Conservation (phyloP, 495 filamentous ascomycete genomes). For the Tuber indicum region DNA sequence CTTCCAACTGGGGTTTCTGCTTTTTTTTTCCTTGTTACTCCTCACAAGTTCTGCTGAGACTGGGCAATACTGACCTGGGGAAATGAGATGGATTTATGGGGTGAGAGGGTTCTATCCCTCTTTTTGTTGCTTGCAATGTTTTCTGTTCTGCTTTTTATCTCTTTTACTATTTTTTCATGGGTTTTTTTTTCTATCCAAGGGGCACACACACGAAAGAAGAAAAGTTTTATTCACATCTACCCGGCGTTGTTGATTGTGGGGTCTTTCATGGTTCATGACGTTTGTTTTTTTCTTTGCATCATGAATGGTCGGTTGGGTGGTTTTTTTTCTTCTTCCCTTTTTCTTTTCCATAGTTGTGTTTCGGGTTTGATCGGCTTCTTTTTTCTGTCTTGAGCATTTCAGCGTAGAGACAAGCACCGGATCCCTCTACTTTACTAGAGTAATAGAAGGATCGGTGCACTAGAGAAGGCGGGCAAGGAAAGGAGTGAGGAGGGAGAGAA, state of each 20-base stretch:
- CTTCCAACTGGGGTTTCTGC: conserved; percentile 39
- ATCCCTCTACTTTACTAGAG: not conserved
- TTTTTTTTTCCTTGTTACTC: conserved; percentile 36
- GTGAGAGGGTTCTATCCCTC: not conserved
- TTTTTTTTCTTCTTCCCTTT: conserved; percentile 13
- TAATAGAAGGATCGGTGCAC: not conserved
- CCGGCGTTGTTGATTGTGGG: conserved; percentile 38
- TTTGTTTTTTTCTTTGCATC: conserved; percentile 22
- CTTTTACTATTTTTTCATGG: conserved; percentile 43
- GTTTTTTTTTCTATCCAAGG: conserved; percentile 34
- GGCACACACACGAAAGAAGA: conserved; percentile 25
- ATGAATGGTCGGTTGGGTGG: conserved; percentile 13
- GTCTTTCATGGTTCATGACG: conserved; percentile 31
- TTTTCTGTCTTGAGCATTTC: conserved; percentile 2
- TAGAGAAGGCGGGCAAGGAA: not conserved
- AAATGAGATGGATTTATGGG: conserved; percentile 41
- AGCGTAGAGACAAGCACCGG: conserved; percentile 2
- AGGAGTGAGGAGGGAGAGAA: conserved; percentile 9
- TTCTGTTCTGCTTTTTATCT: conserved; percentile 39
- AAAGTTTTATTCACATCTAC: conserved; percentile 36
- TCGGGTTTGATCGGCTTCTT: conserved; percentile 1
- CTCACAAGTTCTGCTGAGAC: conserved; percentile 51
- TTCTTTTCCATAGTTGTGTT: conserved; percentile 8
- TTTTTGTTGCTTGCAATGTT: conserved; percentile 33
- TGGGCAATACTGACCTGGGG: conserved; percentile 44